Base-by-base conservation (phyloP, 192 early-diverging fungal species). In the Entophlyctis helioformis region DNA sequence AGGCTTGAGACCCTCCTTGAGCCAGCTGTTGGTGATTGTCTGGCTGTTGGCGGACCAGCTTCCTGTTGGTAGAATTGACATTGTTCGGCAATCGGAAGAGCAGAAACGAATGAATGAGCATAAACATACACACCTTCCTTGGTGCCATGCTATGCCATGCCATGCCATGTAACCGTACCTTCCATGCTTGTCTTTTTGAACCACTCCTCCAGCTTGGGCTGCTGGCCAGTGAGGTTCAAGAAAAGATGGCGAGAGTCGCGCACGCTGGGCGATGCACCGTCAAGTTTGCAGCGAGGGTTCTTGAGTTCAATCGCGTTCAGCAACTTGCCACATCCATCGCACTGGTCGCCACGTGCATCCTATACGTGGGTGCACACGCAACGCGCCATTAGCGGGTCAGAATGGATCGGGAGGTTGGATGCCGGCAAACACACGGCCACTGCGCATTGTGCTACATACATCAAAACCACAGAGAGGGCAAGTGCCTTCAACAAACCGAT, bases 271-370 rank as follows among this genome's bases (percentile, higher is more conserved):
- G 63, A 63, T 53, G 81, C 83, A 26, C 79, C 76, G 57, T 91
- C 86, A 33, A 94, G 56, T 71, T 97, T 94, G 77, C 96, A 99
- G 48, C 81, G 81, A 25, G 96, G 93, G 24, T 96, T 76, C 54
- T 92, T 63, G 16, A 99, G 78, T 12, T 99, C 96, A 21, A 70
- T 81, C 20, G 96, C 89, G 45, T 99, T 86, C 48, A 97, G 60
- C 20, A 97, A 68, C 38, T 78, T 74, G 26, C 89, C 88, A 62
- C 93, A 96, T 40, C 69, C 66, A 75, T 99, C 96, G 71, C 96
- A 99, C 67, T 99, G 96, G 63, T 99, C 96, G 46, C 96, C 96
- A 46, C 93, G 84, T 36, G 92, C 96, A 62, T 94, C n/a, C n/a
- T n/a, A n/a, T n/a, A n/a, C n/a, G n/a, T n/a, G n/a, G n/a, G n/a